phyloP scores from a whole-genome alignment of 768 basidiomycete species.

The Termitomyces sp. region DNA sequence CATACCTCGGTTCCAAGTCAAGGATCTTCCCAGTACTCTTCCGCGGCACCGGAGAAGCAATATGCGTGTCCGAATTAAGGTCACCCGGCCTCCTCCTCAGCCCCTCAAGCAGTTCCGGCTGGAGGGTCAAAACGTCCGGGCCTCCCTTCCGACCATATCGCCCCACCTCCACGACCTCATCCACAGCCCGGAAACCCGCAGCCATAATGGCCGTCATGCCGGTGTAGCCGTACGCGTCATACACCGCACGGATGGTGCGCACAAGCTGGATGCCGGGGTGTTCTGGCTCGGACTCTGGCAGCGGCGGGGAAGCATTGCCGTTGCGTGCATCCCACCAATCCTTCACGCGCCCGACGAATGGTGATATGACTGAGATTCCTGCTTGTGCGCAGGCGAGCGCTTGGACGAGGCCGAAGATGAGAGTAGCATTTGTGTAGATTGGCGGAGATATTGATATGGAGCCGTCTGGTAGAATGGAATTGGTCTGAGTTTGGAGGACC shows the following conservation, averaged over 20 bases:
- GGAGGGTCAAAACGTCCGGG: conserved; percentile 28
- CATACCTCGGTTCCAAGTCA: background rate
- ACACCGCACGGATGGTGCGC: conserved; percentile 21
- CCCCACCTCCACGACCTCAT: conserved; percentile 27
- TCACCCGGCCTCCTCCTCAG: conserved; percentile 9
- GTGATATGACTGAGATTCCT: conserved; percentile 27
- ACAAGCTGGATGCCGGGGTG: conserved; percentile 29
- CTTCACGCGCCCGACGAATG: conserved; percentile 34
- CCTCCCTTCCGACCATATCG: conserved; percentile 21
- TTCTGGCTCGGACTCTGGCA: conserved; percentile 13
- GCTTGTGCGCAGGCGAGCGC: conserved; percentile 33
- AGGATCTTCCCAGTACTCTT: too few species aligned
- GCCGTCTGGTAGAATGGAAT: background rate
- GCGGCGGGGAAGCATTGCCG: background rate
- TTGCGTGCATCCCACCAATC: conserved; percentile 28
- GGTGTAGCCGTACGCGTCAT: conserved; percentile 16
- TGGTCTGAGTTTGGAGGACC: conserved; percentile 18
- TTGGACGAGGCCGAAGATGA: conserved; percentile 28
- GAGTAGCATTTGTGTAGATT: conserved; percentile 31
- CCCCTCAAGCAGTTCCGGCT: conserved; percentile 26
- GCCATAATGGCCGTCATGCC: conserved; percentile 29
- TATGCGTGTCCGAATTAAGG: too few species aligned
- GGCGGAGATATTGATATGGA: background rate
- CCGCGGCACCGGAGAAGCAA: too few species aligned
- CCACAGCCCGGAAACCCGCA: conserved; percentile 27